These are phyloP conservation scores for Hypoxylon sp. DNA, from an alignment of 2,329 filamentous ascomycete species.

Conservation along the genomic window DNA sequence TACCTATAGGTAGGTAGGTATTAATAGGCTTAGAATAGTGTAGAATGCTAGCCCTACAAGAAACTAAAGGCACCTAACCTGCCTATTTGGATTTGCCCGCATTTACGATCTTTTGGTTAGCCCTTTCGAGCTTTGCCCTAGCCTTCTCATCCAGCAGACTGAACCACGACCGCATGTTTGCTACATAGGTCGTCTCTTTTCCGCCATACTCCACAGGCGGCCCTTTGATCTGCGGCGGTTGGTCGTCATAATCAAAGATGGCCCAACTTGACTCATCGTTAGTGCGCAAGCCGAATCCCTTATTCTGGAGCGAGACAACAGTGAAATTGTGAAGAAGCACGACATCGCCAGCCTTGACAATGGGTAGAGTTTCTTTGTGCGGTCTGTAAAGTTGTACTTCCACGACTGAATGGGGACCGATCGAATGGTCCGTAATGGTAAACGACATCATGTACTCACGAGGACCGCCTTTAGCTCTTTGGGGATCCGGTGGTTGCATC, in stretches of 20 bases:
- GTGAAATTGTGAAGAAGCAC: slow-evolving; percentile 71
- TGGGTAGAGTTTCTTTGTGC: slow-evolving; percentile 70
- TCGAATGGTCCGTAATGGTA: slow-evolving; percentile 69
- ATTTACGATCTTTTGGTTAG: slow-evolving; percentile 58
- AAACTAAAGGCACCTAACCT: neutral
- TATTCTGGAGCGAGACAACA: slow-evolving; percentile 67
- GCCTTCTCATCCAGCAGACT: slow-evolving; percentile 63
- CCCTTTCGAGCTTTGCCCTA: slow-evolving; percentile 64
- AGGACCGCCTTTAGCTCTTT: slow-evolving; percentile 70
- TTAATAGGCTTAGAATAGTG: slow-evolving; percentile 5
- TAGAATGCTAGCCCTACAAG: neutral
- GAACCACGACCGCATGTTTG: slow-evolving; percentile 66
- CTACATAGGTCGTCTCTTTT: slow-evolving; percentile 66
- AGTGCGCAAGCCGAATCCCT: slow-evolving; percentile 70
- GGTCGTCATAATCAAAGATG: slow-evolving; percentile 66
- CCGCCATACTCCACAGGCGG: slow-evolving; percentile 71
- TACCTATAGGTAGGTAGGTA: neutral
- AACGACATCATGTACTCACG: slow-evolving; percentile 73
- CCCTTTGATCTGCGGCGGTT: slow-evolving; percentile 69
- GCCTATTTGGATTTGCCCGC: slow-evolving; percentile 46
- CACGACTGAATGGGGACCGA: slow-evolving; percentile 64
- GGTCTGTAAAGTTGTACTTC: slow-evolving; percentile 73
- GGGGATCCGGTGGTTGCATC: slow-evolving; percentile 64
- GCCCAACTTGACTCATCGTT: slow-evolving; percentile 73
- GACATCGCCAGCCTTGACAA: slow-evolving; percentile 69